Base-by-base conservation (phyloP, 257 asterid genomes). In the Solanum chiquidenum region DNA sequence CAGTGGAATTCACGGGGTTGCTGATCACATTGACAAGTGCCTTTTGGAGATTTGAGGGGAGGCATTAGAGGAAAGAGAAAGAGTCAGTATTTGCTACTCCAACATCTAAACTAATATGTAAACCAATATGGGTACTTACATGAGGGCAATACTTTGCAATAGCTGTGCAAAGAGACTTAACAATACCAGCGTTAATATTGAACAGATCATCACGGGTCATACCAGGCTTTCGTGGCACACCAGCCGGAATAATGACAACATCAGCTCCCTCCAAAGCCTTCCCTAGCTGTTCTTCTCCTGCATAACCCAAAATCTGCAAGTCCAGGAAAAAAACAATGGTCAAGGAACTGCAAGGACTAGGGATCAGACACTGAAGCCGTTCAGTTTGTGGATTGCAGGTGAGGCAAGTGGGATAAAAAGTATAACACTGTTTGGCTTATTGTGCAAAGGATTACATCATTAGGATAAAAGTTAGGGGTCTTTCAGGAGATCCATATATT, bases 261-360 rank as follows among this genome's bases (percentile, higher is more conserved):
- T 89, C 90, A 66, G 88, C 83, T 55, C 93, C 98, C 86, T 94
- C 95, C 85, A 95, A 89, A 38, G 97, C 98, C 86, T 93, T 89
- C 40, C 92, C 93, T 21, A 95, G 93, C 90, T 95, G 94, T 27
- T 92, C 98, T 4, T 95, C 97, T 25, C 94, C 92, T 44, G 92
- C 93, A 87, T 88, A 95, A 27, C 98, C 97, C 85, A 90, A 89
- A 80, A 95, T 95, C 98, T 94, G 89, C 80, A 37, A 68, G 68
- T 42, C 21, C 52, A 87, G 29, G 49, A 11, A 73, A 46, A 58
- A 75, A 33, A 8, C 9, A n/a, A n/a, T 52, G 69, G 69, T 31
- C 85, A 49, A 80, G 66, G 64, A 77, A 79, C 69, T 46, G 68
- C 71, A 82, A 31, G 71, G 71, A 82, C 58, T 49, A 82, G 31